Evolutionary conservation across 2,329 filamentous ascomycete genomes (phyloP).

Genomic region (Graphium sp.): DNA sequence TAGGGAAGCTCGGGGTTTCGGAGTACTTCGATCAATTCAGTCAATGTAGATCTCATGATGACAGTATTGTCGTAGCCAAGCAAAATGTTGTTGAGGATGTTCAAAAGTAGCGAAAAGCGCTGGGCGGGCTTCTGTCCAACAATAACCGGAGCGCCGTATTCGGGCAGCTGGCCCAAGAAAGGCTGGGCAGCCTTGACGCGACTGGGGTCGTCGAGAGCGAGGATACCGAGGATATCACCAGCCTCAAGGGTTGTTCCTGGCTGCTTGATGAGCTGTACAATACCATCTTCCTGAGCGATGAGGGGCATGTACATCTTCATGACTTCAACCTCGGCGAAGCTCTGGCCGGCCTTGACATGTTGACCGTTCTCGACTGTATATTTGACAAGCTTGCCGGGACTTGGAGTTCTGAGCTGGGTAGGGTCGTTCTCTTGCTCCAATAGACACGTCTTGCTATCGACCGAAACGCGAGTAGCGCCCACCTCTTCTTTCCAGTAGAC

Average conservation of each 20-base stretch:
- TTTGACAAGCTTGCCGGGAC: slow-evolving; percentile 94
- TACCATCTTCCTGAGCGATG: slow-evolving; percentile 83
- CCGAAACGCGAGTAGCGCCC: slow-evolving; percentile 83
- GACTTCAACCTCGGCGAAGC: slow-evolving; percentile 95
- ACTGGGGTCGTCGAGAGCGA: slow-evolving; percentile 85
- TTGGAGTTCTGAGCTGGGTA: slow-evolving; percentile 86
- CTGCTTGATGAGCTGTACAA: slow-evolving; percentile 98
- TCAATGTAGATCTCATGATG: slow-evolving; percentile 77
- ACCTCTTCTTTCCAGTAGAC: slow-evolving; percentile 99
- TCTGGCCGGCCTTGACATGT: slow-evolving; percentile 80
- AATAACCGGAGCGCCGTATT: slow-evolving; percentile 71
- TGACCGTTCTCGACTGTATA: slow-evolving; percentile 91
- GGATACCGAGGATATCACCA: slow-evolving; percentile 94
- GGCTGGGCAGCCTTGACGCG: slow-evolving; percentile 93
- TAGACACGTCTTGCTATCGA: slow-evolving; percentile 95
- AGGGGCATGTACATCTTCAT: slow-evolving; percentile 99
- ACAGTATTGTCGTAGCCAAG: slow-evolving; percentile 93
- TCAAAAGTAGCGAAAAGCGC: slow-evolving; percentile 61
- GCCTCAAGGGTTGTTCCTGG: slow-evolving; percentile 94
- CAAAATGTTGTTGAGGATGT: slow-evolving; percentile 74
- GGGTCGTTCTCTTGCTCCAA: slow-evolving; percentile 98
- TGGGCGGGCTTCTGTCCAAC: slow-evolving; percentile 86
- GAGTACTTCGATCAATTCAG: slow-evolving; percentile 79
- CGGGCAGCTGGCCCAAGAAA: slow-evolving; percentile 80
- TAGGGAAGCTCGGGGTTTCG: slow-evolving; percentile 83